These are phyloP conservation scores for Globisporangium nodosum DNA, from an alignment of 352 stramenopile species.

Conservation along the genomic window DNA sequence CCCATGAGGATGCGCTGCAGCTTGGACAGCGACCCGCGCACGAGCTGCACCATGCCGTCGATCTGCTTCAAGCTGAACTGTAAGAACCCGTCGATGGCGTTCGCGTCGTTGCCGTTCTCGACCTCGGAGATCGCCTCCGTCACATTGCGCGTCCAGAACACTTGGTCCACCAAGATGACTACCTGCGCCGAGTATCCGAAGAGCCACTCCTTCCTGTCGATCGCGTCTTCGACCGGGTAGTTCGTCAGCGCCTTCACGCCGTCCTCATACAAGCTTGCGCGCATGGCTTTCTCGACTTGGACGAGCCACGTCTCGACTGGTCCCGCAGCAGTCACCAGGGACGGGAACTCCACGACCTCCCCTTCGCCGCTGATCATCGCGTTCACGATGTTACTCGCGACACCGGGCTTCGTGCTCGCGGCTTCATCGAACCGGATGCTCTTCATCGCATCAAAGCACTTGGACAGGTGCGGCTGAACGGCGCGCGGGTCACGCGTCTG, in stretches of 20 bases:
- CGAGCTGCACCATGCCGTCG: constrained; percentile 90
- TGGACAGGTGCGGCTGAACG: constrained; percentile 87
- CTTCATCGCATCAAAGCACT: constrained; percentile 93
- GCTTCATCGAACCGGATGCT: constrained; percentile 81
- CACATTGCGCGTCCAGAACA: constrained; percentile 90
- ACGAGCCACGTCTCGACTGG: constrained; percentile 87
- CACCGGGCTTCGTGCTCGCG: constrained; percentile 16
- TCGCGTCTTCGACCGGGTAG: constrained; percentile 85
- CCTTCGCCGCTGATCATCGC: constrained; percentile 85
- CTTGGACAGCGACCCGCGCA: constrained; percentile 78
- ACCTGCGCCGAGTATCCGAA: constrained; percentile 86
- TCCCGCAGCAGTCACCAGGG: constrained; percentile 70
- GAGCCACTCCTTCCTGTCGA: constrained; percentile 87
- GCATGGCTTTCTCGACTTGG: constrained; percentile 87
- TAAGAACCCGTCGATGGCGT: constrained; percentile 80
- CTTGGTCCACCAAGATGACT: constrained; percentile 89
- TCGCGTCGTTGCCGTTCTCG: constrained; percentile 52
- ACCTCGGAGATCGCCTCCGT: constrained; percentile 71
- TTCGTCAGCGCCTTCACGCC: constrained; percentile 77
- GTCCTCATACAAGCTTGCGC: constrained; percentile 81
- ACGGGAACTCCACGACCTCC: constrained; percentile 78
- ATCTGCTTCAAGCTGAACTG: constrained; percentile 90
- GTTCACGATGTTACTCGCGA: constrained; percentile 49
- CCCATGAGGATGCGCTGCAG: constrained; percentile 88
- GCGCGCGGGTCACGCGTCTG: constrained; percentile 87